Percentiles rank a stretch among this genome's conserved stretches.
Conservation (phyloP, 2,329 filamentous ascomycete species). For the Neonectria punicea region DNA sequence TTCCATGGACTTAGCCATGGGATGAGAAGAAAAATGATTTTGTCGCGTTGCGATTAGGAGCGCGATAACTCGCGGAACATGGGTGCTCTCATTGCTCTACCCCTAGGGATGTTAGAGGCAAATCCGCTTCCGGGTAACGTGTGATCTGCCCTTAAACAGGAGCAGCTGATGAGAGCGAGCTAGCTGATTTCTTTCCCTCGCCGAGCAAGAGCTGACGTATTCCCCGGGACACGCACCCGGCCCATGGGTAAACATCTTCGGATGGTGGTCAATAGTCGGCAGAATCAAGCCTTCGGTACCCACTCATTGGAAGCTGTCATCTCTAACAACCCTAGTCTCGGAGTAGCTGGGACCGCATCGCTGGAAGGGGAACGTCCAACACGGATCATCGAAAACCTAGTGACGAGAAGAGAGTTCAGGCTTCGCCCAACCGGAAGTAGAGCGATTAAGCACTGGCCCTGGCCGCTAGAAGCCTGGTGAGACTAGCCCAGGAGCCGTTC, state of each 20-base stretch:
- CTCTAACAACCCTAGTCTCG: constrained; percentile 1
- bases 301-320: background rate
- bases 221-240: background rate
- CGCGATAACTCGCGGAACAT: background rate
- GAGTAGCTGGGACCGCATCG: background rate
- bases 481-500: constrained; percentile 11
- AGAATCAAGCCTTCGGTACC: constrained; percentile 1
- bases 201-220: background rate
- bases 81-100: background rate
- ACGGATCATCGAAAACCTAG: constrained; percentile 2
- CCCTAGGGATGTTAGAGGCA: background rate
- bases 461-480: background rate
- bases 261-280: background rate
- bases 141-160: background rate
- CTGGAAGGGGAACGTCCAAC: background rate
- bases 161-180: background rate
- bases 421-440: background rate
- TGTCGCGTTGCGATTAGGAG: background rate
- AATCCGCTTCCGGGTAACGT: background rate
- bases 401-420: background rate
- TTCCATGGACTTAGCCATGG: background rate
- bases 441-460: constrained; percentile 2
- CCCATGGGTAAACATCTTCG: background rate
- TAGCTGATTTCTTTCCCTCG: background rate
- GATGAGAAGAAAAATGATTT: background rate